phyloP scores from a whole-genome alignment of 495 filamentous ascomycete species.

The Hypoxylon subgilvum region DNA sequence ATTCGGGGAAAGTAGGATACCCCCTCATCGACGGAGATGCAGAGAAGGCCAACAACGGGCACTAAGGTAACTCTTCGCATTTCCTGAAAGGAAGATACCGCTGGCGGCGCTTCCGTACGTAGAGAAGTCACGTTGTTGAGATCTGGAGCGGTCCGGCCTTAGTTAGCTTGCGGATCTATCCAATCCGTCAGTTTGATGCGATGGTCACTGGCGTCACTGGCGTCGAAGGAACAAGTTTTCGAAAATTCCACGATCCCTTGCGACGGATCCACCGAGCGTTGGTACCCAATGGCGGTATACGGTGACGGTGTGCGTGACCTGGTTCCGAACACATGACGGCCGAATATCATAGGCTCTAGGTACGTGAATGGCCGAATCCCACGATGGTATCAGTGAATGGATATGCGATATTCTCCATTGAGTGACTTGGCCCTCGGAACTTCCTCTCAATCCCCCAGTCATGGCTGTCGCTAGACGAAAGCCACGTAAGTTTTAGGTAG shows the following conservation, averaged over 20 bases:
- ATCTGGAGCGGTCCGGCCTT: slow-evolving; percentile 33
- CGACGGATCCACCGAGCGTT: slow-evolving; percentile 23
- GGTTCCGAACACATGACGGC: slow-evolving; percentile 29
- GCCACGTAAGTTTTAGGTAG: slow-evolving; percentile 34
- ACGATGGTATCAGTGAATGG: slow-evolving; percentile 18
- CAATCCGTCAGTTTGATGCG: slow-evolving; percentile 18
- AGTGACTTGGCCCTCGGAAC: slow-evolving; percentile 11
- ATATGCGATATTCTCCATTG: slow-evolving; percentile 29
- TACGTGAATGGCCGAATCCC: slow-evolving; percentile 31
- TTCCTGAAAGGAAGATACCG: slow-evolving; percentile 3
- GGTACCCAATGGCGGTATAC: slow-evolving; percentile 34
- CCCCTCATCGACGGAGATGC: slow-evolving; percentile 27
- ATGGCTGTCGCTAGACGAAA: slow-evolving; percentile 18
- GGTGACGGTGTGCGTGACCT: slow-evolving; percentile 29
- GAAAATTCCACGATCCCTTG: slow-evolving; percentile 35
- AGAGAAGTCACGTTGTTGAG: neutral
- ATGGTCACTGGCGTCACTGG: slow-evolving; percentile 19
- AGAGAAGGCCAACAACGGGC: slow-evolving; percentile 19
- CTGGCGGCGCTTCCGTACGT: neutral
- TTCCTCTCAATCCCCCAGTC: slow-evolving; percentile 14
- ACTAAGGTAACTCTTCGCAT: slow-evolving; percentile 19
- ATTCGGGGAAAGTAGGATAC: slow-evolving; percentile 33
- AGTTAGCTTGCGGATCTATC: slow-evolving; percentile 29
- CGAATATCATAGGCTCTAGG: slow-evolving; percentile 26
- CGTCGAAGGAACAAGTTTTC: slow-evolving; percentile 39